These are phyloP conservation scores for Talinum fruticosum DNA, from an alignment of 148 eudicot species.

Conservation along the genomic window DNA sequence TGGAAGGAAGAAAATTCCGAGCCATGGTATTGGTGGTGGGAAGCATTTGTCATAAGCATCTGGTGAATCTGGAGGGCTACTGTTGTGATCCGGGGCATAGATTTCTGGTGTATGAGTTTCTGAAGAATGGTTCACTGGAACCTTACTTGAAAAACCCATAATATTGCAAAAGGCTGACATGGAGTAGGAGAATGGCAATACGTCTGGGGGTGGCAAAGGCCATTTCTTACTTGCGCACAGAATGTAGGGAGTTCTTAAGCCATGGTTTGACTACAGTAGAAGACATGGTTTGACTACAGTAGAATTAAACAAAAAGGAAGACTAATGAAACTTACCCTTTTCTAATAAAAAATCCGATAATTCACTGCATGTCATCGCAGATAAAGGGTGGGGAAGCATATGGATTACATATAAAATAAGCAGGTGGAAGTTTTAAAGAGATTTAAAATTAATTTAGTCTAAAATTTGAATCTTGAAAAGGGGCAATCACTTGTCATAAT, in stretches of 20 bases:
- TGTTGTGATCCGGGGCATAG: constrained; percentile 50
- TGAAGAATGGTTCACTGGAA: constrained; percentile 42
- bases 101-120: constrained; percentile 50
- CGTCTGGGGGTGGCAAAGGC: constrained; percentile 49
- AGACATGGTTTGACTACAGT: too few relatives aligned
- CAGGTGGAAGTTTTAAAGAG: too few relatives aligned
- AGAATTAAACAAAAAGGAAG: too few relatives aligned
- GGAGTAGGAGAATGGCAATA: constrained; percentile 50
- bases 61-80: constrained; percentile 52
- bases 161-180: constrained; percentile 41
- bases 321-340: too few relatives aligned
- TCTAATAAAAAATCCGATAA: too few relatives aligned
- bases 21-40: constrained; percentile 33
- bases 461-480: too few relatives aligned
- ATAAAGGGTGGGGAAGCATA: too few relatives aligned
- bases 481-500: too few relatives aligned
- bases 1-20: constrained; percentile 48
- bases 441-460: too few relatives aligned
- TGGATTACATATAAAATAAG: too few relatives aligned
- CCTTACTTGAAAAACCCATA: constrained; percentile 43
- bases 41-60: constrained; percentile 51
- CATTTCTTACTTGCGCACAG: constrained; percentile 54
- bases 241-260: constrained; percentile 55
- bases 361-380: too few relatives aligned
- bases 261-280: too few relatives aligned